phyloP scores from a whole-genome alignment of 106 monocot genomes.

The Acorus gramineus region DNA sequence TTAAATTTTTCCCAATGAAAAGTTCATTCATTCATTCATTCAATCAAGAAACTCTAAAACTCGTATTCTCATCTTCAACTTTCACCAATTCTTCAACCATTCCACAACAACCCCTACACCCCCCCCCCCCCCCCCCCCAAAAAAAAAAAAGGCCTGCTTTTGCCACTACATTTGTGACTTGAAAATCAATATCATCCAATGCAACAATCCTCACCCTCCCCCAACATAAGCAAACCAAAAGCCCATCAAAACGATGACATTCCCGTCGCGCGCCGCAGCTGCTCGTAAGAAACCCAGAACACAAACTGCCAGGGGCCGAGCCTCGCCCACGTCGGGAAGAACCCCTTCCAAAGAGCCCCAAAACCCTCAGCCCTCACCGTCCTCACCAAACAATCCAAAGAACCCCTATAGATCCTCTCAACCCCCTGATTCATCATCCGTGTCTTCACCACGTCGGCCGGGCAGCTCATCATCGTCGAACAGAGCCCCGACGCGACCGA shows the following conservation, averaged over 20 bases:
- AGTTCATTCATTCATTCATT: too few relatives aligned
- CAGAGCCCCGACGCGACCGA: slow-evolving; percentile 77
- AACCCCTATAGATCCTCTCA: slow-evolving; percentile 31
- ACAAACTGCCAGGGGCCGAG: slow-evolving; percentile 95
- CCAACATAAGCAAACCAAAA: not conserved
- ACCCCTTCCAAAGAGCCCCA: slow-evolving; percentile 79
- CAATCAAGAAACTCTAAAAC: too few relatives aligned
- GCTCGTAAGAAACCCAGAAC: slow-evolving; percentile 90
- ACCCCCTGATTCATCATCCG: slow-evolving; percentile 76
- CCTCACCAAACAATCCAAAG: slow-evolving; percentile 66
- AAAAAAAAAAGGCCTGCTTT: too few relatives aligned
- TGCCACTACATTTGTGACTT: too few relatives aligned
- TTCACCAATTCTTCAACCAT: too few relatives aligned
- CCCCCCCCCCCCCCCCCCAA: too few relatives aligned
- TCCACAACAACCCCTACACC: too few relatives aligned
- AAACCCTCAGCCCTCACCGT: slow-evolving; percentile 64
- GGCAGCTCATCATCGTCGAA: slow-evolving; percentile 72
- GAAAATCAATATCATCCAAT: too few relatives aligned
- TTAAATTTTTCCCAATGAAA: too few relatives aligned
- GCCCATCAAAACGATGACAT: slow-evolving; percentile 57
- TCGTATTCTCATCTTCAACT: too few relatives aligned
- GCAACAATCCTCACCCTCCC: too few relatives aligned
- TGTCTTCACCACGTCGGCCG: slow-evolving; percentile 85
- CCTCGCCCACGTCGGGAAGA: slow-evolving; percentile 89
- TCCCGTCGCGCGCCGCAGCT: slow-evolving; percentile 39